These are phyloP conservation scores for Mucor plumbeus DNA, from an alignment of 371 early-diverging fungal genomes.

Conservation along the genomic window DNA sequence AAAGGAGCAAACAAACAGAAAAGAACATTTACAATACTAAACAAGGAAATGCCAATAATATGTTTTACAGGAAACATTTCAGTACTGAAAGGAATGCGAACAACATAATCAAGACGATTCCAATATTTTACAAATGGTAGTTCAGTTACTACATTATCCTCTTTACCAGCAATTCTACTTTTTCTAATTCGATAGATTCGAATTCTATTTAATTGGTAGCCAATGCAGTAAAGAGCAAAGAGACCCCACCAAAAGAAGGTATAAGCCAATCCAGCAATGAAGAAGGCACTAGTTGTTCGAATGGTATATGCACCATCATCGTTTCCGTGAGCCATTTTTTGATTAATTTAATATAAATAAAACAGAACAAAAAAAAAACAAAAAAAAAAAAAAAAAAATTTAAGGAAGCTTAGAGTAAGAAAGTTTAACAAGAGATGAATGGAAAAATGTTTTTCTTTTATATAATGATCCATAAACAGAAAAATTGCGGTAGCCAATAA, in stretches of 20 bases:
- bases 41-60: constrained; percentile 37
- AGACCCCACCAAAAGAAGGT: constrained; percentile 47
- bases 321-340: constrained; percentile 14
- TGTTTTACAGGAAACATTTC: constrained; percentile 46
- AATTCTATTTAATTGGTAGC: constrained; percentile 34
- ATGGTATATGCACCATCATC: background rate
- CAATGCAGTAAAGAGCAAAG: constrained; percentile 45
- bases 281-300: constrained; percentile 23
- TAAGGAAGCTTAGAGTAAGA: background rate
- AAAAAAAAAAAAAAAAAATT: background rate
- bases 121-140: constrained; percentile 18
- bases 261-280: constrained; percentile 34
- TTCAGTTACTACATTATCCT: constrained; percentile 13
- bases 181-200: constrained; percentile 34
- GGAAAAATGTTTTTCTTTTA: background rate
- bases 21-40: constrained; percentile 35
- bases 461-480: constrained; percentile 9
- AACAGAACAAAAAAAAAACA: too few relatives aligned
- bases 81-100: constrained; percentile 46
- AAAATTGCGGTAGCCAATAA: background rate
- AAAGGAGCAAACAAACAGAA: constrained; percentile 46
- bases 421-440: background rate
- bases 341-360: background rate
- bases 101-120: constrained; percentile 25
- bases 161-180: constrained; percentile 25